Percentiles rank a stretch among this genome's conserved stretches.
Evolutionary conservation across 208 protist genomes (phyloP).

Genomic region (Naegleria fowleri): DNA sequence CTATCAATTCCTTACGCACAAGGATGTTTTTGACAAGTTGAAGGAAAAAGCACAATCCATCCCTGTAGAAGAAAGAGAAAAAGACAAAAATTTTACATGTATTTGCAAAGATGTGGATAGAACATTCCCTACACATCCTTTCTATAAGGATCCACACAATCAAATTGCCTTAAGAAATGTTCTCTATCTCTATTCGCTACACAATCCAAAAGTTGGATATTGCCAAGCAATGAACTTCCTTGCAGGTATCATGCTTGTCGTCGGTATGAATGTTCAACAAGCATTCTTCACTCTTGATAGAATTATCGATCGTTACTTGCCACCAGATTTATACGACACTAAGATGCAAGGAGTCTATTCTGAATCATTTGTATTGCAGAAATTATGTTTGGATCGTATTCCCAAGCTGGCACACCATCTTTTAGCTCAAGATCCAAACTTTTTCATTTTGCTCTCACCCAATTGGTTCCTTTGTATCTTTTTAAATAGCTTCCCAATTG

Average conservation of each 20-base stretch:
- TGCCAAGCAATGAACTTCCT: constrained; percentile 41
- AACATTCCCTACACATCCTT: constrained; percentile 13
- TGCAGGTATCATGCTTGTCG: constrained; percentile 21
- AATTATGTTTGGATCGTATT: background rate
- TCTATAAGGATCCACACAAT: background rate
- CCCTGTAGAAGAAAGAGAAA: background rate
- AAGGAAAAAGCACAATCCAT: background rate
- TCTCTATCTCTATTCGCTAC: constrained; percentile 6
- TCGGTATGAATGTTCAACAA: constrained; percentile 18
- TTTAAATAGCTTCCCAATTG: background rate
- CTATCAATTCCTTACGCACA: background rate
- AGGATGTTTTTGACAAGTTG: background rate
- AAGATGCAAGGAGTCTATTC: background rate
- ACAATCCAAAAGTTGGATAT: constrained; percentile 33
- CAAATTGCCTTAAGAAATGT: constrained; percentile 29
- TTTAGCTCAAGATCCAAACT: background rate
- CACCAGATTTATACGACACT: background rate
- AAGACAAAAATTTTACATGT: background rate
- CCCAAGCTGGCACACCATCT: background rate
- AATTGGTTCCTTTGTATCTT: constrained; percentile 1
- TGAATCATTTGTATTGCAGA: background rate
- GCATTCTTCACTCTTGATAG: constrained; percentile 26
- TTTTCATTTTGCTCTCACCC: background rate
- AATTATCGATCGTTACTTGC: constrained; percentile 12
- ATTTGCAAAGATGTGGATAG: constrained; percentile 17